Evolutionary conservation across 2,329 filamentous ascomycete species (phyloP).

Genomic region (Arachnomyces sp.): DNA sequence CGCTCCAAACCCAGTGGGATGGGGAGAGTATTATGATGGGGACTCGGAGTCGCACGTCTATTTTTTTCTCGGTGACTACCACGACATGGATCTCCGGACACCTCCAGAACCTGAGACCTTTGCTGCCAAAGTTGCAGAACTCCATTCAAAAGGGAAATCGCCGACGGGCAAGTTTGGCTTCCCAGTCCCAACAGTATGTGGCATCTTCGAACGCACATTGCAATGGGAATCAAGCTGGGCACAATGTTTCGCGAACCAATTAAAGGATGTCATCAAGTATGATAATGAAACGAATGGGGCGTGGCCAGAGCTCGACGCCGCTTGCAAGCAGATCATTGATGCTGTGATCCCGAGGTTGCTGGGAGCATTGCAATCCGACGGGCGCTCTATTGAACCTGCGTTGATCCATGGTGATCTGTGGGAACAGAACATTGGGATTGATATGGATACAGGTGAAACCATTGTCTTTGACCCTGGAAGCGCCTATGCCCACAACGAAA

Average conservation of each 20-base stretch:
- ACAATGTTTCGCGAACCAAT: constrained; percentile 26
- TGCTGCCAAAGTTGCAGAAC: constrained; percentile 15
- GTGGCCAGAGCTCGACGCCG: constrained; percentile 23
- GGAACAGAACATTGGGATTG: constrained; percentile 31
- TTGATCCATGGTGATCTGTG: constrained; percentile 36
- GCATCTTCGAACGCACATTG: constrained; percentile 19
- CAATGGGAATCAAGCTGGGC: constrained; percentile 31
- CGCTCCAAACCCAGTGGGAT: constrained; percentile 22
- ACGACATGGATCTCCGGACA: constrained; percentile 20
- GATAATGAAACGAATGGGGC: constrained; percentile 25
- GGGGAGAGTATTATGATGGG: constrained; percentile 16
- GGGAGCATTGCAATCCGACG: constrained; percentile 16
- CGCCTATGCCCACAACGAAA: constrained; percentile 34
- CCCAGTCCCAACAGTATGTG: constrained; percentile 26
- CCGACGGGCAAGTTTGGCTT: constrained; percentile 33
- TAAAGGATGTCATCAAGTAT: constrained; percentile 21
- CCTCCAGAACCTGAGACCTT: constrained; percentile 18
- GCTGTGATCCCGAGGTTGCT: constrained; percentile 27
- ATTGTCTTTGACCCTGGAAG: constrained; percentile 28
- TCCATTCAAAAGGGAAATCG: constrained; percentile 21
- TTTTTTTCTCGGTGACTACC: constrained; percentile 26
- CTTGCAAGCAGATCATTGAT: constrained; percentile 13
- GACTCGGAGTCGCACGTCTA: constrained; percentile 14
- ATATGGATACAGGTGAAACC: constrained; percentile 20
- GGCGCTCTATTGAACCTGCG: constrained; percentile 19